A percentile compares a stretch with the other conserved stretches of the same genome.
Conservation (phyloP, 2,329 filamentous ascomycete genomes). For the Stagonosporopsis rhizophila region DNA sequence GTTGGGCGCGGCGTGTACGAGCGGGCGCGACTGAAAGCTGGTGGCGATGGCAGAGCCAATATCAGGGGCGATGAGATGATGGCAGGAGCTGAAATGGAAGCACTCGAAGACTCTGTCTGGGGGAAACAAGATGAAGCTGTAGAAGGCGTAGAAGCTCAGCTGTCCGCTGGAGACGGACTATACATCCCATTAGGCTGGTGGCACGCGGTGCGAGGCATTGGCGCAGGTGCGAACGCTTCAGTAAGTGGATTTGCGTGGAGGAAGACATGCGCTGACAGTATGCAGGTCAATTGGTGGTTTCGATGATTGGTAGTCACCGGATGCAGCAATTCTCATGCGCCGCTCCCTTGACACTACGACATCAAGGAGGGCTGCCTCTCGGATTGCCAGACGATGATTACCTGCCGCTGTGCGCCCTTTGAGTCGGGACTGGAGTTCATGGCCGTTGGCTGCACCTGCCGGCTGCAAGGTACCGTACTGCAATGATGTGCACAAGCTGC, state of each 20-base stretch:
- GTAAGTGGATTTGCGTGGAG: conserved; percentile 45
- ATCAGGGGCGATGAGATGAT: conserved; percentile 91
- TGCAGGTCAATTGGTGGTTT: conserved; percentile 80
- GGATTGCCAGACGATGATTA: background rate
- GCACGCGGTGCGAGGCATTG: conserved; percentile 78
- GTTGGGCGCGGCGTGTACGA: conserved; percentile 71
- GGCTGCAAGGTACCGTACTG: background rate
- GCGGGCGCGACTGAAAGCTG: conserved; percentile 44
- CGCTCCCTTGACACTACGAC: background rate
- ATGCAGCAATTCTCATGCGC: background rate
- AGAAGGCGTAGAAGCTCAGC: conserved; percentile 46
- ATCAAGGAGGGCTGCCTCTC: background rate
- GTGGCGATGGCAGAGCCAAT: conserved; percentile 56
- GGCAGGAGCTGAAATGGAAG: conserved; percentile 73
- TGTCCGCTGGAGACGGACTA: conserved; percentile 72
- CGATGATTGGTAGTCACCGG: conserved; percentile 55
- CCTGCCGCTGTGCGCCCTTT: background rate
- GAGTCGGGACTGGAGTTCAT: background rate
- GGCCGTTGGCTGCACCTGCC: background rate
- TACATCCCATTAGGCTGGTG: conserved; percentile 88
- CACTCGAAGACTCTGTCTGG: conserved; percentile 77
- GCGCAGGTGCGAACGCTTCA: conserved; percentile 64
- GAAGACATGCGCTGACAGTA: conserved; percentile 26
- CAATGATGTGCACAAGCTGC: background rate
- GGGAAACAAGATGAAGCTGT: conserved; percentile 32